Conservation (phyloP, 129 eudicot species). For the Tagetes erecta region DNA sequence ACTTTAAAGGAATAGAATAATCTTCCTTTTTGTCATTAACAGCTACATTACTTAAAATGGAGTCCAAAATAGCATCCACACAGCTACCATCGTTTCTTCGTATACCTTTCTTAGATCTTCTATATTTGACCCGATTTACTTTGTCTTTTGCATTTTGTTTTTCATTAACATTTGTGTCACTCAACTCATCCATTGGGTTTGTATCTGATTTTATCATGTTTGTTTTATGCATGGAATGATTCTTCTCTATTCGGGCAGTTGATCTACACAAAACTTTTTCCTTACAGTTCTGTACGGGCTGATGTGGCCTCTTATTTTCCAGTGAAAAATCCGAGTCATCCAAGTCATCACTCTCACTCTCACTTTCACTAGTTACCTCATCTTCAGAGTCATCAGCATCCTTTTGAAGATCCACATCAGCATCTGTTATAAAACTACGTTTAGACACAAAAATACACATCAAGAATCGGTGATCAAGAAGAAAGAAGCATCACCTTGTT, state of each 20-base stretch:
- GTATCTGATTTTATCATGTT: neutral
- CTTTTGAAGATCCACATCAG: conserved; percentile 18
- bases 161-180: neutral
- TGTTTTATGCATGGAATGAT: neutral
- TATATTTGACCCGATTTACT: conserved; percentile 7
- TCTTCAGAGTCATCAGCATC: neutral
- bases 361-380: neutral
- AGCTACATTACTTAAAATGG: conserved; percentile 6
- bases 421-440: neutral
- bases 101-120: neutral
- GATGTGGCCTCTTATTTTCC: neutral
- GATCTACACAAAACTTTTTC: conserved; percentile 12
- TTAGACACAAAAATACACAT: neutral
- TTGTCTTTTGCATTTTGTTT: neutral
- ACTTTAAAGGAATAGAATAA: conserved; percentile 25
- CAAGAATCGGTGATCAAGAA: neutral
- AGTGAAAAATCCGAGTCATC: neutral
- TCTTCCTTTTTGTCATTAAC: neutral
- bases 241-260: conserved; percentile 4
- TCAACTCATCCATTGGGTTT: neutral
- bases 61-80: conserved; percentile 34
- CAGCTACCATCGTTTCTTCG: conserved; percentile 4
- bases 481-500: conserved; percentile 24
- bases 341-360: conserved; percentile 26
- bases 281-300: neutral